A percentile compares a stretch with the other conserved stretches of the same genome.
Conservation (phyloP, 1,284 basidiomycete genomes). For the Xerocomus minutiporus region DNA sequence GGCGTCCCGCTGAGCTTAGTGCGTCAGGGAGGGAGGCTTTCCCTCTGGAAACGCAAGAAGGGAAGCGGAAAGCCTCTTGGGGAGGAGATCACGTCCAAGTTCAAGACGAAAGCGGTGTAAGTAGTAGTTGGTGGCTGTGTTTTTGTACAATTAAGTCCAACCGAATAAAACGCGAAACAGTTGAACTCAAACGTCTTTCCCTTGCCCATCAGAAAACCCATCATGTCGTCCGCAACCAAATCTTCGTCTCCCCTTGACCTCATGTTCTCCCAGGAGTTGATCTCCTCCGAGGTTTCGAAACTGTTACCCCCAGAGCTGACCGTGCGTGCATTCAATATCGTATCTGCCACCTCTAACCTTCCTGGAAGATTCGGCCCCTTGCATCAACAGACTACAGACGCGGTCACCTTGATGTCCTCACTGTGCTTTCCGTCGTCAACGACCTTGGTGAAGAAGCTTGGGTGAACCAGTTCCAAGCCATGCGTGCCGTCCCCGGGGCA, state of each 20-base stretch:
- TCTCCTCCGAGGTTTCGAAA: constrained; percentile 56
- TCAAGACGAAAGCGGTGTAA: constrained; percentile 5
- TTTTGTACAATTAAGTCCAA: neutral
- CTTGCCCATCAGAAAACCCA: neutral
- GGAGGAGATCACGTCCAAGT: constrained; percentile 22
- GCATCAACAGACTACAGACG: constrained; percentile 81
- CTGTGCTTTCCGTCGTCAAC: constrained; percentile 74
- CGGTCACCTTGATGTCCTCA: constrained; percentile 80
- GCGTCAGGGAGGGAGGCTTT: constrained; percentile 15
- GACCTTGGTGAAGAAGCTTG: constrained; percentile 74
- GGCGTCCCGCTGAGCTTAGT: constrained; percentile 30
- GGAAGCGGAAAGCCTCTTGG: constrained; percentile 21
- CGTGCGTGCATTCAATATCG: constrained; percentile 13
- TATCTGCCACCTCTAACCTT: neutral
- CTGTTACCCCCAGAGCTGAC: constrained; percentile 51
- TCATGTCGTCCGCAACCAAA: constrained; percentile 22
- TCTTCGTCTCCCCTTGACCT: constrained; percentile 51
- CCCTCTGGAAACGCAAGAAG: constrained; percentile 23
- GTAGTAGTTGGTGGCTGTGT: neutral
- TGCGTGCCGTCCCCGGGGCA: constrained; percentile 52
- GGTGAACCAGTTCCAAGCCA: constrained; percentile 60
- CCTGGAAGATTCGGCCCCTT: constrained; percentile 77
- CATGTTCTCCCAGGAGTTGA: constrained; percentile 65
- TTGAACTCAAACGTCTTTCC: neutral
- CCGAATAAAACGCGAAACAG: neutral